Evolutionary conservation across 2,329 filamentous ascomycete species (phyloP).

Genomic region (Seiridium cupressi): DNA sequence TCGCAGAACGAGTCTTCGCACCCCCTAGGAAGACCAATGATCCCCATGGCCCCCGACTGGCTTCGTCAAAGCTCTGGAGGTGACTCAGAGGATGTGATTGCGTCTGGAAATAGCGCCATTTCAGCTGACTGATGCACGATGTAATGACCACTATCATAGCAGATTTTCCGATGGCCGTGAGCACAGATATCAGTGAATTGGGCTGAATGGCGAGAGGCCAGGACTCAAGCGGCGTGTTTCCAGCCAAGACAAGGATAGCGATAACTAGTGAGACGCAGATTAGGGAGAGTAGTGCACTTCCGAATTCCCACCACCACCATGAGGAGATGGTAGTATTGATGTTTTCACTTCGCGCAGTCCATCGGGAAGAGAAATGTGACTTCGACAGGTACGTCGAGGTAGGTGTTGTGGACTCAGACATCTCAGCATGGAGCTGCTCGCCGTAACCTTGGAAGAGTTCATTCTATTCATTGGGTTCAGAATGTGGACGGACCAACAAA

Average conservation of each 20-base stretch:
- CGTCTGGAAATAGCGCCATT: conserved; percentile 16
- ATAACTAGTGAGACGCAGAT: conserved; percentile 14
- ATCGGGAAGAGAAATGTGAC: neutral
- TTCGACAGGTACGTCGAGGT: neutral
- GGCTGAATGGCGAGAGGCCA: conserved; percentile 21
- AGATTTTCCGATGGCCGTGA: conserved; percentile 16
- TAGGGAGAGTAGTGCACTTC: conserved; percentile 12
- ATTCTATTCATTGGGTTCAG: neutral
- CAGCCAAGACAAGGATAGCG: conserved; percentile 10
- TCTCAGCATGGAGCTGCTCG: neutral
- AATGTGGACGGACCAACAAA: neutral
- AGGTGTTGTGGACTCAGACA: neutral
- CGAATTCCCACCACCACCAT: conserved; percentile 25
- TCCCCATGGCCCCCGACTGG: conserved; percentile 21
- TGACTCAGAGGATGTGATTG: conserved; percentile 11
- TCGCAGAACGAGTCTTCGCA: neutral
- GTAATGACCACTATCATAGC: conserved; percentile 17
- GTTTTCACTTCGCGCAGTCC: neutral
- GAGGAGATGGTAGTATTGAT: neutral
- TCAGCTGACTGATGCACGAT: conserved; percentile 13
- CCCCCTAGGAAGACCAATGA: neutral
- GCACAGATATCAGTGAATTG: conserved; percentile 23
- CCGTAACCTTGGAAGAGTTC: neutral
- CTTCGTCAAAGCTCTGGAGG: conserved; percentile 19
- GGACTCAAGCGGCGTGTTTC: conserved; percentile 10